Percentiles rank a stretch among this genome's conserved stretches.
Evolutionary conservation across 1,284 basidiomycete species (phyloP).

Genomic region (Trichosporon coremiiforme): DNA sequence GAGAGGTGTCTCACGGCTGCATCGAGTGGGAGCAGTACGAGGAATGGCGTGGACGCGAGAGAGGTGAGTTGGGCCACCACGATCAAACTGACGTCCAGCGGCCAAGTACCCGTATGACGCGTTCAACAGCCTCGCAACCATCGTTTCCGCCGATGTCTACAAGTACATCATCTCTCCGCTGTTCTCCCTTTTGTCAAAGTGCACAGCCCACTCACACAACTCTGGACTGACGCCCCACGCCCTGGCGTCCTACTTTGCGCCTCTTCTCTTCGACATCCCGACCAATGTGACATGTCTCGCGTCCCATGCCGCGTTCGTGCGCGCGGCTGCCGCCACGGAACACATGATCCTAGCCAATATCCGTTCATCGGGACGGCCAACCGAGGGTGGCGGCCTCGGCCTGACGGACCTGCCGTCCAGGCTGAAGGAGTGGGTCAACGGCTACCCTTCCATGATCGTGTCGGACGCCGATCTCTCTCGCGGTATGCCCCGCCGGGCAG

Average conservation of each 20-base stretch:
- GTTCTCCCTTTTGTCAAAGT: slow-evolving; percentile 71
- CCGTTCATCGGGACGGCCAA: slow-evolving; percentile 67
- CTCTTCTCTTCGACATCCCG: slow-evolving; percentile 68
- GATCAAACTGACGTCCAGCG: slow-evolving; percentile 55
- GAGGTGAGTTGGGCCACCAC: slow-evolving; percentile 61
- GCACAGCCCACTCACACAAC: slow-evolving; percentile 74
- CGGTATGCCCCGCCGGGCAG: slow-evolving; percentile 67
- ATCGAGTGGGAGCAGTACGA: slow-evolving; percentile 76
- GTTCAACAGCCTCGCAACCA: slow-evolving; percentile 63
- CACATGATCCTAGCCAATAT: slow-evolving; percentile 83
- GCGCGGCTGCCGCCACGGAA: slow-evolving; percentile 78
- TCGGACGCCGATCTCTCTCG: slow-evolving; percentile 50
- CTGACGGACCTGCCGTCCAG: slow-evolving; percentile 69
- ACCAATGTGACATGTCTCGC: slow-evolving; percentile 66
- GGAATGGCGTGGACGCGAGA: slow-evolving; percentile 73
- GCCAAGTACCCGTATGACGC: slow-evolving; percentile 68
- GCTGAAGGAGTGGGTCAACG: slow-evolving; percentile 81
- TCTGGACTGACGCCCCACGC: slow-evolving; percentile 83
- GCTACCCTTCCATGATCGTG: slow-evolving; percentile 72
- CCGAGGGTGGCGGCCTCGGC: slow-evolving; percentile 60
- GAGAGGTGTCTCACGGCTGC: slow-evolving; percentile 68
- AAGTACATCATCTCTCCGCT: slow-evolving; percentile 66
- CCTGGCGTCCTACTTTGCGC: slow-evolving; percentile 83
- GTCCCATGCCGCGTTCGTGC: slow-evolving; percentile 77
- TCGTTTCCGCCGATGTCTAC: slow-evolving; percentile 60